These are phyloP conservation scores for Blastocystis sp. DNA, from an alignment of 352 stramenopile species.

Conservation along the genomic window DNA sequence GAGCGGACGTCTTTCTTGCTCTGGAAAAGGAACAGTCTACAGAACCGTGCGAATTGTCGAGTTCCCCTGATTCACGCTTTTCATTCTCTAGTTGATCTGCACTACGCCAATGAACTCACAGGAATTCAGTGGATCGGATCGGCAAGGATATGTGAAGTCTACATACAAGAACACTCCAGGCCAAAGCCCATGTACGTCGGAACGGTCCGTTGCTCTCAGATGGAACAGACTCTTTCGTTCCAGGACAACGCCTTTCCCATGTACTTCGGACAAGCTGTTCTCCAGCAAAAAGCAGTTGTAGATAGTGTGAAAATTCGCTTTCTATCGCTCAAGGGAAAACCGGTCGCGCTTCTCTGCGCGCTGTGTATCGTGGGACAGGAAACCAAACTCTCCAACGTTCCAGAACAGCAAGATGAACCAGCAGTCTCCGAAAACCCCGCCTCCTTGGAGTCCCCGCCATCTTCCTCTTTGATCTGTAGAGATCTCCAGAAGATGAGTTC, in stretches of 20 bases:
- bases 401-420: neutral
- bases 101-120: neutral
- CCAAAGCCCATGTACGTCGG: neutral
- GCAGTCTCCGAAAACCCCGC: neutral
- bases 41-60: neutral
- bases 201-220: neutral
- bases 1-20: neutral
- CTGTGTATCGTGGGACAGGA: neutral
- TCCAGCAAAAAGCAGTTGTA: neutral
- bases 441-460: neutral
- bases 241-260: neutral
- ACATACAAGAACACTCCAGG: neutral
- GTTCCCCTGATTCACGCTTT: neutral
- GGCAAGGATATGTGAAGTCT: constrained; percentile 24
- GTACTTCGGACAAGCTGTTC: neutral
- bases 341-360: neutral
- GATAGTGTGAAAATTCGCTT: neutral
- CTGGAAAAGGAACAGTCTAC: neutral
- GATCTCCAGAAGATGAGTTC: neutral
- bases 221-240: neutral
- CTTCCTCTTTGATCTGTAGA: neutral
- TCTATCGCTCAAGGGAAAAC: constrained; percentile 11
- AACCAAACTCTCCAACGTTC: neutral
- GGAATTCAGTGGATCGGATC: constrained; percentile 12
- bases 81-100: neutral